Conservation (phyloP, 306 rosid genomes). For the Mucuna pruriens region DNA sequence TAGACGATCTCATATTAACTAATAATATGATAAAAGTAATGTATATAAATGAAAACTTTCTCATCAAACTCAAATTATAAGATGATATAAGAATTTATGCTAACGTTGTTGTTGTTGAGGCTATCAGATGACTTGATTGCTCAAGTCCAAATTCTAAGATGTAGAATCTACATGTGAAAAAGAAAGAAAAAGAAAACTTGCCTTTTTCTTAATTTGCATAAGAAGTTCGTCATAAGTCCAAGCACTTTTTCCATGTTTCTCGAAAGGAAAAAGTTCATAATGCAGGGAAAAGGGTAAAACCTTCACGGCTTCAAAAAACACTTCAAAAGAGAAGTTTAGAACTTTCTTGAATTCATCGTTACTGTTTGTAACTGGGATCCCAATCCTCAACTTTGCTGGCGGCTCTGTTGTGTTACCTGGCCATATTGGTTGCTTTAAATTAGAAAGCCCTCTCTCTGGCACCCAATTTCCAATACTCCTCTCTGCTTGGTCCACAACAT, state of each 20-base stretch:
- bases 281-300: background rate
- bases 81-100: too few species aligned
- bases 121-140: too few species aligned
- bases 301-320: background rate
- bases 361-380: background rate
- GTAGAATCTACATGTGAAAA: background rate
- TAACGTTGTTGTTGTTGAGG: too few species aligned
- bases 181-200: background rate
- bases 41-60: too few species aligned
- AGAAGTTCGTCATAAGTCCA: background rate
- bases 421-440: background rate
- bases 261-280: background rate
- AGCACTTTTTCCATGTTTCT: background rate
- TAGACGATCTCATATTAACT: too few species aligned
- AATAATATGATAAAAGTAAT: too few species aligned
- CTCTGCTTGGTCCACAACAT: background rate
- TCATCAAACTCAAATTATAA: too few species aligned
- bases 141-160: too few species aligned
- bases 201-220: background rate
- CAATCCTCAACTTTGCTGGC: background rate
- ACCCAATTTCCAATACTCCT: background rate
- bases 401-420: constrained; percentile 6
- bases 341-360: background rate
- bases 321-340: background rate
- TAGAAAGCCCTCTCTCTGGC: background rate